Evolutionary conservation across 1,284 basidiomycete genomes (phyloP).

Genomic region (Malassezia globosa): DNA sequence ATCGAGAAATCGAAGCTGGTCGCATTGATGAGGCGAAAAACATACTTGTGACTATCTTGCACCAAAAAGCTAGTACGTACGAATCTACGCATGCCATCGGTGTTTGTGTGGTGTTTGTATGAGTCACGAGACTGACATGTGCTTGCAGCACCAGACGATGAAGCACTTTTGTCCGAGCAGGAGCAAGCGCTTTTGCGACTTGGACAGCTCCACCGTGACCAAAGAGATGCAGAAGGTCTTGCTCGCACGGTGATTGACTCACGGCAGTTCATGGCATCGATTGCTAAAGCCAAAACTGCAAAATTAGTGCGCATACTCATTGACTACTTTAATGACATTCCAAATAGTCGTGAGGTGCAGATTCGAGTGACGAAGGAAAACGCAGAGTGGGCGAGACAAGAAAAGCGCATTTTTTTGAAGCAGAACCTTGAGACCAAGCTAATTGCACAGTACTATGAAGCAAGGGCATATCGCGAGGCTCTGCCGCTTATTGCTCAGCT

Average conservation of each 20-base stretch:
- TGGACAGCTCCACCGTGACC: slow-evolving; percentile 75
- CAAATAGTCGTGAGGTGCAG: slow-evolving; percentile 65
- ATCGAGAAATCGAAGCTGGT: slow-evolving; percentile 33
- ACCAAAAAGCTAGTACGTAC: slow-evolving; percentile 12
- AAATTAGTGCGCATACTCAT: slow-evolving; percentile 79
- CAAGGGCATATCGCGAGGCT: slow-evolving; percentile 66
- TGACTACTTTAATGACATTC: slow-evolving; percentile 70
- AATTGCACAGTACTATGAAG: slow-evolving; percentile 69
- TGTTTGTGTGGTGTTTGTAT: too few relatives aligned
- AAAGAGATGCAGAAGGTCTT: slow-evolving; percentile 71
- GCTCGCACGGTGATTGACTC: slow-evolving; percentile 78
- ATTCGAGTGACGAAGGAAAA: slow-evolving; percentile 78
- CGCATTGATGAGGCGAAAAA: slow-evolving; percentile 27
- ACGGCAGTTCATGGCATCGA: slow-evolving; percentile 78
- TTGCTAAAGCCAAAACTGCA: slow-evolving; percentile 95
- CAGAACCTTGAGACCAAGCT: slow-evolving; percentile 87
- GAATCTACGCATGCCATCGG: too few relatives aligned
- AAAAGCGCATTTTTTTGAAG: slow-evolving; percentile 89
- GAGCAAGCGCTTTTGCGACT: slow-evolving; percentile 76
- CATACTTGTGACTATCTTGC: slow-evolving; percentile 37
- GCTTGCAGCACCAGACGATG: slow-evolving; percentile 45
- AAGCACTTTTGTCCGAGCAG: slow-evolving; percentile 64
- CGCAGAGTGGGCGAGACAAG: slow-evolving; percentile 78
- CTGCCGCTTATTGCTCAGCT: slow-evolving; percentile 71
- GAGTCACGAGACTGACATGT: neutral